Base-by-base conservation (phyloP, 148 eudicot species). In the Diospyros kaki region DNA sequence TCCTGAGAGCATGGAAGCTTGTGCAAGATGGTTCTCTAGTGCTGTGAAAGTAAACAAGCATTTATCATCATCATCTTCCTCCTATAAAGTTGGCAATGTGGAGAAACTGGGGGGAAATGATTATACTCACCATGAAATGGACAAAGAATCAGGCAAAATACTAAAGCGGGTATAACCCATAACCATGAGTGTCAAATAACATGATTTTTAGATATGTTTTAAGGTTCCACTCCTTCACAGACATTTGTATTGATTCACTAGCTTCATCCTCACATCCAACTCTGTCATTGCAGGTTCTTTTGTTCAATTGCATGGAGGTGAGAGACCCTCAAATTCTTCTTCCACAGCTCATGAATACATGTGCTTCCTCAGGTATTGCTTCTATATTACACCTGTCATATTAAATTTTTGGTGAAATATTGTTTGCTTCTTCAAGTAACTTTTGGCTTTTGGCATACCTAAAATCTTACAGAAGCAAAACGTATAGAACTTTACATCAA, bases 1-100 rank as follows among this genome's bases (percentile, higher is more conserved):
- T 77, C 93, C 97, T 66, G 97, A 93, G 78, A 93, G 97, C 85
- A 88, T 93, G 84, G 95, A 88, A 73, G 95, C 88, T 65, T 93
- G 97, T 82, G 95, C 90, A 48, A 84, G 75, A 80, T 93, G 97
- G 97, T 93, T 88, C 82, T 84, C 89, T 18, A 80, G 64, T 68
- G 87, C 83, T 82, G 90, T 86, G 71, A 83, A 84, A 81, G 87
- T 75, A 67, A 51, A 72, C 59, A 75, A 76, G 53, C 65, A 64
- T 58, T 64, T 68, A 28, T 51, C 76, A 50, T 64, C 73, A 41
- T 9, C 79, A 39, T 73, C 80, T 76, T 81, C 81, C 42, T 73
- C 75, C 56, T 56, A 73, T n/a, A 68, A 72, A 40, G 63, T 62
- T 79, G 82, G 64, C 72, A 77, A 43, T 40, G 43, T 18, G 42